Base-by-base conservation (phyloP, 23 red algal species). In the Cyanidiococcus yangmingshanensis region DNA sequence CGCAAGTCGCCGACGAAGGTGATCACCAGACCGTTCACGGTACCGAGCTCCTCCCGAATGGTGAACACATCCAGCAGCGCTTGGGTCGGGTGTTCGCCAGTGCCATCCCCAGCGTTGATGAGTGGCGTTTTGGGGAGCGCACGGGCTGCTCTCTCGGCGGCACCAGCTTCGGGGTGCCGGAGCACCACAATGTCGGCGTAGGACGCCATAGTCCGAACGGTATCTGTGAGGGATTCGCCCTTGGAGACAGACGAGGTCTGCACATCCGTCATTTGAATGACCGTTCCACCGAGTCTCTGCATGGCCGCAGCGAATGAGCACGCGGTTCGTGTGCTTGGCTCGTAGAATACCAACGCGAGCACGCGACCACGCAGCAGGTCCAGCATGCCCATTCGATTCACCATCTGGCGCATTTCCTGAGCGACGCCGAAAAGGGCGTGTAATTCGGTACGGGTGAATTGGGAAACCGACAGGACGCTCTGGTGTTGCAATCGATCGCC, bases 1-100 rank as follows among this genome's bases (percentile, higher is more conserved):
- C 86, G 83, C 25, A 98, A 74, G 38, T 98, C 94, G 12, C 94
- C 94, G 21, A 98, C 88, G 89, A 98, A 98, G 32, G 87, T 92
- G 38, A 98, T 82, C 37, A 84, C 90, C 15, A 98, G 50, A 40
- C 85, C 85, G 59, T 98, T 98, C 30, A 98, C 94, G 76, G 94
- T 98, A 41, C 94, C 94, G 3, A 98, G 87, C 80, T 98, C 94
- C 84, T 98, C 94, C 24, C 94, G 94, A 41, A 98, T 98, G 29
- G 94, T 98, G 41, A 91, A 98, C 39, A 98, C 89, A 77, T 98
- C 94, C 50, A 98, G 58, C 75, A 98, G 76, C 3, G 94, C 88
- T 74, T 98, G 94, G 24, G 94, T 98, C 30, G 94, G 94, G 68
- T 98, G 94, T 68, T 98, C 94, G 45, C 94, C 94, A 25, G 88